Evolutionary conservation across 2,329 filamentous ascomycete species (phyloP), one percentile per base, ranked within the genome.

Genomic region (Colletotrichum sp.): DNA sequence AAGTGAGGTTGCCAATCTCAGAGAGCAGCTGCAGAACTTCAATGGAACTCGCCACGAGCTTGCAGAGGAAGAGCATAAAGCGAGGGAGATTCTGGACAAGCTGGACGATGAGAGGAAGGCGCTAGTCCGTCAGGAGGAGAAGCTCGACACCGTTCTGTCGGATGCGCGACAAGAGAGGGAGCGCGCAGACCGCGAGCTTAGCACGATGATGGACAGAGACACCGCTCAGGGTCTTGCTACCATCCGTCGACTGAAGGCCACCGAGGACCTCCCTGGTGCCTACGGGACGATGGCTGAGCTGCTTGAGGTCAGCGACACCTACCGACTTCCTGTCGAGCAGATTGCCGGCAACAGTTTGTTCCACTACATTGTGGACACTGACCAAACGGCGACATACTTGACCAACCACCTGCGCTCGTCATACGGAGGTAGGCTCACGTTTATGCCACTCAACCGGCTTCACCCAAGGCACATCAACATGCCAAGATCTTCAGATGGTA

Each of bases 281-380:
- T 98, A 98, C 82, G 97, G 98, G 66, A 98, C 96, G 0, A 86
- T 99, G 49, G 96, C 96, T 6, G 98, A 99, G 83, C 90, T 99
- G n/a, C 92, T 99, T 80, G 92, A 96, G 71, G 95, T 98, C 65
- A 92, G 90, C 74, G 95, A 98, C 69, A 91, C 92, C 69, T 99
- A 98, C 85, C 93, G 96, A 76, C 92, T 96, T 13, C 95, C 97
- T 3, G 94, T 98, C 12, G 97, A 99, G 85, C 95, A 98, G 80
- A 97, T 96, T 68, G 97, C 96, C 4, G 97, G 97, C 21, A 93
- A 93, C 78, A 98, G 95, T 83, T 89, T 99, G 10, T 99, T 99
- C 86, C 95, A 99, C 85, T 98, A 98, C 79, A 93, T 99, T 13
- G 96, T 99, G 59, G 96, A 99, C 83, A 96, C 94, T 66, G 95